Evolutionary conservation across 2,329 filamentous ascomycete genomes (phyloP), one percentile per base, ranked within the genome.

Genomic region (Aspergillus tamarii): DNA sequence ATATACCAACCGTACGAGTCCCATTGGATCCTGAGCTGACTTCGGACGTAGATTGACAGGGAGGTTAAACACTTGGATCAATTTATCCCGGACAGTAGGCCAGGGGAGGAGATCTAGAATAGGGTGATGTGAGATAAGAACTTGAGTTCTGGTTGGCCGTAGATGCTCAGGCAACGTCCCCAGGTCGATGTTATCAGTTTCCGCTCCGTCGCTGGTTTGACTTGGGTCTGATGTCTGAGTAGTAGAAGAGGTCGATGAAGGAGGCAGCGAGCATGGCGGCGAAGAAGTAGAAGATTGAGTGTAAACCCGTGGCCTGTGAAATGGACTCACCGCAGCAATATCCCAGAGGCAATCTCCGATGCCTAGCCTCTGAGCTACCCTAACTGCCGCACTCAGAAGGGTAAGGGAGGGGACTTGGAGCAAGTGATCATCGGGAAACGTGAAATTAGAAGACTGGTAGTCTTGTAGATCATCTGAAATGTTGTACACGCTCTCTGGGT

Each of bases 41-140:
- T 81, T 74, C 14, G 86, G 86, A 34, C 85, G 81, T 43, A 80
- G 66, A 36, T 80, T 73, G 2, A 81, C 78, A 0, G 85, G 85
- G 34, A 88, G 74, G 19, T 76, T 76, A 59, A 88, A 77, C 36
- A 87, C 76, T 65, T 78, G 78, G 66, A 89, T 84, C 43, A 85
- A 73, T 62, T 82, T 82, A 65, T 87, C 83, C 9, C 86, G 79
- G 41, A 84, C 82, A 21, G 70, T 76, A 1, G 86, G 85, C 87
- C 86, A 88, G 0, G 86, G 86, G 1, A 88, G 73, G 32, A 88
- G 74, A 70, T 89, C 86, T 12, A 88, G 72, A 14, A 87, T 63
- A 1, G 87, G 85, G 67, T 88, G 86, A 65, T 88, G 86, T 1
- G 84, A 82, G 16, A 86, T 74, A 2, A 78, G 67, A 10, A 80